phyloP scores from a whole-genome alignment of 2,329 filamentous ascomycete species.

The Sclerotinia sclerotiorum region DNA sequence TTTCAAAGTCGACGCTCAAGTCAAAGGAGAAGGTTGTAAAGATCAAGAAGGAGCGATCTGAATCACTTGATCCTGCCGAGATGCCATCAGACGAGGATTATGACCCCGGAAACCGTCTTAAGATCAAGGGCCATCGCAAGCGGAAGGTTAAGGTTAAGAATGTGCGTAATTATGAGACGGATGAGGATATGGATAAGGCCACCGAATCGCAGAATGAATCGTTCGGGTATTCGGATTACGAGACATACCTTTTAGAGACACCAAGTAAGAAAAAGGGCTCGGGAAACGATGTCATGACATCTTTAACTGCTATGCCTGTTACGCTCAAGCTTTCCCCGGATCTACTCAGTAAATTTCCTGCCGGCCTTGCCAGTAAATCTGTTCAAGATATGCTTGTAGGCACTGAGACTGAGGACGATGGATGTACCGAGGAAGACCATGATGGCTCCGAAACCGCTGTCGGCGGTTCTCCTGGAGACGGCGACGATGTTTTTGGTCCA shows the following conservation, averaged over 20 bases:
- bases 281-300: background rate
- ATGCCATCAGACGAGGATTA: constrained; percentile 26
- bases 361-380: background rate
- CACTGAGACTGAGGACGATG: background rate
- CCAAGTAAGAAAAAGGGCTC: constrained; percentile 10
- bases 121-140: constrained; percentile 17
- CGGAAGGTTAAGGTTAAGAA: constrained; percentile 14
- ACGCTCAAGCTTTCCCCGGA: background rate
- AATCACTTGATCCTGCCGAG: constrained; percentile 16
- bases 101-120: constrained; percentile 12
- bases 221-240: background rate
- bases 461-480: background rate
- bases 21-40: background rate
- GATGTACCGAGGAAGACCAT: too few relatives aligned
- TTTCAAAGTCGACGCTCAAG: background rate
- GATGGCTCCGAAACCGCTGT: background rate
- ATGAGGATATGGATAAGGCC: constrained; percentile 1
- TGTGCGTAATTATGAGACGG: background rate
- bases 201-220: background rate
- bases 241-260: constrained; percentile 1
- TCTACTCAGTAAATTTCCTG: background rate
- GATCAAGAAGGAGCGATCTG: constrained; percentile 13
- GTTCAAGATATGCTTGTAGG: background rate
- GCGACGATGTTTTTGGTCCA: constrained; percentile 9
- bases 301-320: background rate